Percentiles rank a stretch among this genome's conserved stretches.
Conservation (phyloP, 257 asterid genomes). For the Buddleja alternifolia region DNA sequence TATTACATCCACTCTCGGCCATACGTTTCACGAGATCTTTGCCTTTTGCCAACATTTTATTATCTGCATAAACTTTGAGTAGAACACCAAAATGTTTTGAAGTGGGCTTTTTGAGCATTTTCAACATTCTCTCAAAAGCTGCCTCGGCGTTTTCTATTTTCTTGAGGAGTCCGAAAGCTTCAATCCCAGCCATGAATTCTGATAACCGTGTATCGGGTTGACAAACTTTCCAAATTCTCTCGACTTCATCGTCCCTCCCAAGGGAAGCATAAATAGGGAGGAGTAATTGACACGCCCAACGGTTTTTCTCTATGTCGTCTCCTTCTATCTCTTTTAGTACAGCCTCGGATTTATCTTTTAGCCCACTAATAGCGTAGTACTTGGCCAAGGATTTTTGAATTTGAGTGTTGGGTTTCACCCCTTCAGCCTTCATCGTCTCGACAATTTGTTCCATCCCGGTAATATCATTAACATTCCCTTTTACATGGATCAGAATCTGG, state of each 20-base stretch:
- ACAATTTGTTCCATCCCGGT: conserved; percentile 69
- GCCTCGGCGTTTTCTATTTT: conserved; percentile 70
- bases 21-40: conserved; percentile 74
- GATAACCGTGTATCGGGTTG: conserved; percentile 45
- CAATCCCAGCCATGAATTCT: conserved; percentile 60
- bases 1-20: conserved; percentile 50
- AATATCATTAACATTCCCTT: conserved; percentile 65
- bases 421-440: conserved; percentile 71
- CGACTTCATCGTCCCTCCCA: conserved; percentile 63
- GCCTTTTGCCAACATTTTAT: conserved; percentile 64
- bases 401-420: conserved; percentile 42
- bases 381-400: conserved; percentile 44
- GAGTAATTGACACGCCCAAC: conserved; percentile 43
- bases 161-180: conserved; percentile 74
- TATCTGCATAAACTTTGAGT: conserved; percentile 59
- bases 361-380: conserved; percentile 51
- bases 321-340: conserved; percentile 73
- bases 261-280: conserved; percentile 78
- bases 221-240: conserved; percentile 67
- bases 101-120: conserved; percentile 40
- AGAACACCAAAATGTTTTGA: conserved; percentile 46
- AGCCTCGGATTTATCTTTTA: conserved; percentile 65
- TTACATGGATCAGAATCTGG: conserved; percentile 54
- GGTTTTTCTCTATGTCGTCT: conserved; percentile 41
- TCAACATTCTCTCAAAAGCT: conserved; percentile 47